Evolutionary conservation across 768 basidiomycete genomes (phyloP).

Genomic region (Panaeolus papilionaceus): DNA sequence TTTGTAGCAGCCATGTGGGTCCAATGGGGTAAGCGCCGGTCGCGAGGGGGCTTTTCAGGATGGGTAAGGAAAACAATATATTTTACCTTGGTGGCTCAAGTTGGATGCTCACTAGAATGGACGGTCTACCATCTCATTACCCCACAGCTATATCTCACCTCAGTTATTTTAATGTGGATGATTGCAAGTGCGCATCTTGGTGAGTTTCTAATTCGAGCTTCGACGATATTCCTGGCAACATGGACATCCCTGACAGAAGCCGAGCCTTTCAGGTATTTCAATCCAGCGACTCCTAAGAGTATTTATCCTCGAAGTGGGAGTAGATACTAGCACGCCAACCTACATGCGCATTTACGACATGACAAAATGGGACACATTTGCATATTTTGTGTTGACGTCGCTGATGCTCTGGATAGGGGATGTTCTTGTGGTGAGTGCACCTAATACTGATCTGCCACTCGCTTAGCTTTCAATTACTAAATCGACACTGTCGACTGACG

Average conservation of each 20-base stretch:
- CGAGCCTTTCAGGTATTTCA: conserved; percentile 21
- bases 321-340: conserved; percentile 25
- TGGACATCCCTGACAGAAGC: not conserved
- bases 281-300: conserved; percentile 22
- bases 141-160: conserved; percentile 29
- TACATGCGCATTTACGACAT: conserved; percentile 29
- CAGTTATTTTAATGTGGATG: conserved; percentile 31
- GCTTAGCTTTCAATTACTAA: not conserved
- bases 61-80: not conserved
- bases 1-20: conserved; percentile 21
- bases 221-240: not conserved
- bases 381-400: conserved; percentile 29
- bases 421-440: conserved; percentile 31
- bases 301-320: conserved; percentile 22
- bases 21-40: not conserved
- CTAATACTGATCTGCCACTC: not conserved
- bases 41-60: not conserved
- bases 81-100: not conserved
- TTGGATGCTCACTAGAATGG: not conserved
- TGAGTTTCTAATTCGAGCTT: conserved; percentile 15
- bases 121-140: not conserved
- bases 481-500: not conserved
- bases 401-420: conserved; percentile 38
- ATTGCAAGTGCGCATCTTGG: conserved; percentile 32
- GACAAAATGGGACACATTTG: conserved; percentile 31